phyloP scores from a whole-genome alignment of 176 grass and related monocot genomes.

The Luzula sylvatica region DNA sequence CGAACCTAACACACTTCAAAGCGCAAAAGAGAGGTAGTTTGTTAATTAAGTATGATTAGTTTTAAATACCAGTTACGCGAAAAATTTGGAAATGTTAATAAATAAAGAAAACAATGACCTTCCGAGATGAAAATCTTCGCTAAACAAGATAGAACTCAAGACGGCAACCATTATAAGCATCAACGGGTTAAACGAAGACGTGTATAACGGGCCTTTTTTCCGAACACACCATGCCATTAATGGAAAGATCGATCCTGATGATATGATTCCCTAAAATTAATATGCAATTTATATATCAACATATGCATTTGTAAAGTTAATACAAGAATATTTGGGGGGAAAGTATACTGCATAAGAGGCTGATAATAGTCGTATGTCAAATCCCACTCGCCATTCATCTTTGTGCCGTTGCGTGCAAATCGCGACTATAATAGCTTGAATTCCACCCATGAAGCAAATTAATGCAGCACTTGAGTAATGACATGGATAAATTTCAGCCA shows the following conservation, averaged over 20 bases:
- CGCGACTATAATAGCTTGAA: conserved; percentile 24
- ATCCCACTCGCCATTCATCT: conserved; percentile 32
- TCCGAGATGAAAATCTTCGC: conserved; percentile 23
- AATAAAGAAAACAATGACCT: conserved; percentile 13
- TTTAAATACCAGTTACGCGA: background rate
- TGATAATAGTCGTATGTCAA: conserved; percentile 26
- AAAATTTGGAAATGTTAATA: background rate
- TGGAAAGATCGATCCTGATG: conserved; percentile 24
- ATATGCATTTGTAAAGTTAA: background rate
- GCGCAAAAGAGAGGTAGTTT: background rate
- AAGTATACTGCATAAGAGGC: conserved; percentile 27
- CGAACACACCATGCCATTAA: conserved; percentile 50
- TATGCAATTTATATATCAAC: background rate
- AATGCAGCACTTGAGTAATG: conserved; percentile 34
- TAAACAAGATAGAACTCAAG: conserved; percentile 19
- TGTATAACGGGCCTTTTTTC: conserved; percentile 38
- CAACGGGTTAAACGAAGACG: conserved; percentile 46
- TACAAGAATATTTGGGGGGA: background rate
- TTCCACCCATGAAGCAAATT: conserved; percentile 31
- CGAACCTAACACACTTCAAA: conserved; percentile 29
- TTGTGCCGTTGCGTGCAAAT: conserved; percentile 3
- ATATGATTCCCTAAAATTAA: conserved; percentile 22
- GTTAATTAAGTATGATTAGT: background rate
- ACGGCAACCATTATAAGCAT: conserved; percentile 28
- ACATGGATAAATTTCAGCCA: conserved; percentile 24